phyloP scores from a whole-genome alignment of 23 red algal species.

The Gracilariopsis chorda region DNA sequence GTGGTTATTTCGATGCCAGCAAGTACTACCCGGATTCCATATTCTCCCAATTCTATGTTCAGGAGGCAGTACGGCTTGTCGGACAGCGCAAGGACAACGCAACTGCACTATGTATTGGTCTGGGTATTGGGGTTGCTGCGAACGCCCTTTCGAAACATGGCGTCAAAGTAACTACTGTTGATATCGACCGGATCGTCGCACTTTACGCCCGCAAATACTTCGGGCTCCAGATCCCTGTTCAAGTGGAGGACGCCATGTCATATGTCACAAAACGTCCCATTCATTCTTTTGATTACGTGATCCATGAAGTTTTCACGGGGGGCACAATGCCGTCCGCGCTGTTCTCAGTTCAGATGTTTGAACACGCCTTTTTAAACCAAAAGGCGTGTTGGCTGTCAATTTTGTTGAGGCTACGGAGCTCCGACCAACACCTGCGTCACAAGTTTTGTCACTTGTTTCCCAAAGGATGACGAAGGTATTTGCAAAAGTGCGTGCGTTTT shows the following conservation, averaged over 20 bases:
- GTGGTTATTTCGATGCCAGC: conserved; percentile 10
- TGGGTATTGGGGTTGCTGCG: conserved; percentile 57
- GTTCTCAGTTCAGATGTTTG: background rate
- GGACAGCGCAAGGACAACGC: background rate
- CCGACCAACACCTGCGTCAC: conserved; percentile 1
- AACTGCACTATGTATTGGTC: conserved; percentile 41
- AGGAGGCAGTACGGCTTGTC: conserved; percentile 51
- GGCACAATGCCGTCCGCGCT: conserved; percentile 40
- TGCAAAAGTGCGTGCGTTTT: conserved; percentile 37
- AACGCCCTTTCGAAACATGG: conserved; percentile 18
- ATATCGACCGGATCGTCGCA: conserved; percentile 53
- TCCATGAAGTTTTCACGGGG: conserved; percentile 69
- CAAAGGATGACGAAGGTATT: conserved; percentile 27
- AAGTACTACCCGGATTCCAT: conserved; percentile 27
- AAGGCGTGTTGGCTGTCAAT: conserved; percentile 57
- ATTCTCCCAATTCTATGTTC: conserved; percentile 66
- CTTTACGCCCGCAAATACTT: conserved; percentile 28
- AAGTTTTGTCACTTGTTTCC: conserved; percentile 10
- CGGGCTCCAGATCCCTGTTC: background rate
- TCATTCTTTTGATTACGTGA: conserved; percentile 33
- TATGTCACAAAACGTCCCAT: background rate
- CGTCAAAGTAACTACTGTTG: conserved; percentile 29
- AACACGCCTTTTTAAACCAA: background rate
- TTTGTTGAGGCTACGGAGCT: conserved; percentile 46
- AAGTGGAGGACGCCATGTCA: conserved; percentile 21